Conservation (phyloP, 305 asterid species). For the Coffea humblotiana region DNA sequence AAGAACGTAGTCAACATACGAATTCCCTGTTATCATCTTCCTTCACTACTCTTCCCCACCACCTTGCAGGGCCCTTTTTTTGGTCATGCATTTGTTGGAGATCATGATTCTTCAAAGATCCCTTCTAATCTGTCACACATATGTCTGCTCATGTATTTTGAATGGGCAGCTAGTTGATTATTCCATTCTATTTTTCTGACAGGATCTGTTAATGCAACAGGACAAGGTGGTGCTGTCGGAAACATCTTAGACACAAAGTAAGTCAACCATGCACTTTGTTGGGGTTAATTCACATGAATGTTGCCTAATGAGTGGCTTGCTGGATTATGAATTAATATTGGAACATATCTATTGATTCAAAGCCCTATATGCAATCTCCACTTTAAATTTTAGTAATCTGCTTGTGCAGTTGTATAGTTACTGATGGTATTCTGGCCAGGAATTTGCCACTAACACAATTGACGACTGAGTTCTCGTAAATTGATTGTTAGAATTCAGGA, state of each 20-base stretch:
- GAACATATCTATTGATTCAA: neutral
- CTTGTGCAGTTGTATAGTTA: neutral
- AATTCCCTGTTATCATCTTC: neutral
- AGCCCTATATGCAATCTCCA: neutral
- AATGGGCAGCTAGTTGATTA: neutral
- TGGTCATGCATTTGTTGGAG: neutral
- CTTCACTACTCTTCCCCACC: too few species aligned
- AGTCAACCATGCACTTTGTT: constrained; percentile 28
- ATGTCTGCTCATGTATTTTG: constrained; percentile 11
- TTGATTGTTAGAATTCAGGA: neutral
- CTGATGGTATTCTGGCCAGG: neutral
- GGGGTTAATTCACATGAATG: neutral
- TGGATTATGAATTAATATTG: neutral
- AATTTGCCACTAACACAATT: too few species aligned
- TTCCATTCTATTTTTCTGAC: constrained; percentile 14
- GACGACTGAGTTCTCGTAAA: neutral
- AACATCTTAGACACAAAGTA: constrained; percentile 44
- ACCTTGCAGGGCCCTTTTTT: neutral
- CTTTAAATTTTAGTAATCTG: neutral
- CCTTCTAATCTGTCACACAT: constrained; percentile 21
- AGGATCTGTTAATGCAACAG: constrained; percentile 40
- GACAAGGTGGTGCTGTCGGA: constrained; percentile 24
- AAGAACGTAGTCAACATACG: neutral
- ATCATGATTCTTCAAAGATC: neutral
- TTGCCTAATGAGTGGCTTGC: neutral